Conservation (phyloP, 2,329 filamentous ascomycete species). For the Arachnomyces sp. region DNA sequence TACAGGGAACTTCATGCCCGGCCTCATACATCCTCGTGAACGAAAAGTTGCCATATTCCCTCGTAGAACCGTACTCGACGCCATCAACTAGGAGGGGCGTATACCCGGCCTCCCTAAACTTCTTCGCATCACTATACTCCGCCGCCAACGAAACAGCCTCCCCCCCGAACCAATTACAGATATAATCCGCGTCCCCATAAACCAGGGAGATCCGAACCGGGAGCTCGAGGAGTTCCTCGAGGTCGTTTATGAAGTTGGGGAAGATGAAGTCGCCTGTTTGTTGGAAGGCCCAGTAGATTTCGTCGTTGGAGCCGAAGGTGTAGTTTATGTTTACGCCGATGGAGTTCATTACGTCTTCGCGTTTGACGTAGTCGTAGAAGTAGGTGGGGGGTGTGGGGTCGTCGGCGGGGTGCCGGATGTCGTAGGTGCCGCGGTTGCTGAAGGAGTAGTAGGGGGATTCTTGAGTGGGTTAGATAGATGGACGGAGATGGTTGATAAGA, state of each 20-base stretch:
- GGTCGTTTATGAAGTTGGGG: conserved; percentile 52
- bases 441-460: conserved; percentile 50
- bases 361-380: conserved; percentile 53
- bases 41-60: conserved; percentile 68
- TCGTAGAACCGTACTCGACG: conserved; percentile 61
- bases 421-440: conserved; percentile 50
- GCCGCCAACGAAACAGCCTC: conserved; percentile 60
- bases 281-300: conserved; percentile 43
- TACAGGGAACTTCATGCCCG: conserved; percentile 54
- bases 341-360: conserved; percentile 24
- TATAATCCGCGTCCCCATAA: conserved; percentile 56
- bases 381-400: conserved; percentile 58
- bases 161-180: conserved; percentile 59
- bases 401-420: conserved; percentile 48
- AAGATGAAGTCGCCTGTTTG: conserved; percentile 45
- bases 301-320: conserved; percentile 32
- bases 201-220: conserved; percentile 65
- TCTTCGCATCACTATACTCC: conserved; percentile 24
- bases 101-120: conserved; percentile 64
- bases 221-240: conserved; percentile 52
- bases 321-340: conserved; percentile 9
- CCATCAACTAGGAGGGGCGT: conserved; percentile 62
- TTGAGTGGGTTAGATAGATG: conserved; percentile 7
- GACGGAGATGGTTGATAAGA: not conserved
- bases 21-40: conserved; percentile 58